A percentile compares a stretch with the other conserved stretches of the same genome.
Evolutionary conservation across 164 flowering plant genomes (phyloP).

Genomic region (Dillenia suffruticosa): DNA sequence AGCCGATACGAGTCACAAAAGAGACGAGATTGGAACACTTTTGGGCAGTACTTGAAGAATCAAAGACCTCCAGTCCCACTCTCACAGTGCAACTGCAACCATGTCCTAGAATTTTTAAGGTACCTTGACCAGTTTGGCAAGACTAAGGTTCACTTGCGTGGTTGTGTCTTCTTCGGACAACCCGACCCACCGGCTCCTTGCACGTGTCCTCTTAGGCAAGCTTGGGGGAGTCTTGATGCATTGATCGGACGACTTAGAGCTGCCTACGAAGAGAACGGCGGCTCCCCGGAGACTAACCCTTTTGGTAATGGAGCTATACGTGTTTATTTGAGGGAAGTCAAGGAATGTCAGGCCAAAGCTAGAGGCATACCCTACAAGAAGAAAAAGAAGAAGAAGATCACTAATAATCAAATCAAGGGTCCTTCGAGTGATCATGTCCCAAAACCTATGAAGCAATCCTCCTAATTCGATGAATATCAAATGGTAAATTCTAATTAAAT

Average conservation of each 20-base stretch:
- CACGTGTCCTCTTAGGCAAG: conserved; percentile 41
- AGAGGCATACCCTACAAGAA: conserved; percentile 41
- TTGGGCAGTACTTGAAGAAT: conserved; percentile 44
- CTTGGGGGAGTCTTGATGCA: conserved; percentile 47
- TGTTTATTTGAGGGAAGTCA: conserved; percentile 36
- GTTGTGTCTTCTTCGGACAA: conserved; percentile 38
- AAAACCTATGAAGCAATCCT: conserved; percentile 18
- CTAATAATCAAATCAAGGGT: conserved; percentile 2
- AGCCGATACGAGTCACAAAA: conserved; percentile 48
- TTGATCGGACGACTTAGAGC: conserved; percentile 42
- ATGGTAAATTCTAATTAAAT: conserved; percentile 18
- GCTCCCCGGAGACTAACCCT: conserved; percentile 38
- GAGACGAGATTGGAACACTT: conserved; percentile 44
- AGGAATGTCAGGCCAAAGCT: conserved; percentile 43
- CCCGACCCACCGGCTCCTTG: conserved; percentile 54
- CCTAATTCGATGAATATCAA: not conserved
- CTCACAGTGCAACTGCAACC: conserved; percentile 32
- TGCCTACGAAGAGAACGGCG: conserved; percentile 43
- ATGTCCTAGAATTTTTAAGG: conserved; percentile 35
- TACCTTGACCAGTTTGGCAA: conserved; percentile 45
- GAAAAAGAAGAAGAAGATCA: conserved; percentile 40
- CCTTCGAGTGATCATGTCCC: conserved; percentile 3
- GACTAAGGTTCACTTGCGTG: conserved; percentile 39
- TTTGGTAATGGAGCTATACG: conserved; percentile 35
- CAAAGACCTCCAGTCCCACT: conserved; percentile 37